Evolutionary conservation across 495 filamentous ascomycete genomes (phyloP).

Genomic region (Aspergillus saccharolyticus): DNA sequence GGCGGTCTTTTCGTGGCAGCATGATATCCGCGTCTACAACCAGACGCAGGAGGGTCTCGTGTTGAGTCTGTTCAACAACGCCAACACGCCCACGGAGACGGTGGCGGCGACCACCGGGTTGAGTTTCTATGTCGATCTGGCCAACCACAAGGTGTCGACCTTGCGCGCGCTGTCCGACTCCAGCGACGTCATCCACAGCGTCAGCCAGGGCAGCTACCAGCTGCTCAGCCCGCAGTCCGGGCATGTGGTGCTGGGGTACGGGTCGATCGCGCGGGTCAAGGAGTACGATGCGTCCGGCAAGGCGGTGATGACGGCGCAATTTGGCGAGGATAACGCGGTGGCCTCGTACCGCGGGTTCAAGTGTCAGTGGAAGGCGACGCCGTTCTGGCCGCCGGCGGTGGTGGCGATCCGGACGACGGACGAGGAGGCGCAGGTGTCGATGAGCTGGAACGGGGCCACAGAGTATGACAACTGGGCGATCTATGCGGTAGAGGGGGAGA

Average conservation of each 20-base stretch:
- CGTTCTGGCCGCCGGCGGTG: constrained; percentile 32
- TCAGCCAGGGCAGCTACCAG: constrained; percentile 47
- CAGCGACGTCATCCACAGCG: constrained; percentile 33
- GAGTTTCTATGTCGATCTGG: constrained; percentile 36
- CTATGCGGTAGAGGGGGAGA: constrained; percentile 21
- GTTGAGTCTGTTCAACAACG: constrained; percentile 32
- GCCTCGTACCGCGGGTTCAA: constrained; percentile 42
- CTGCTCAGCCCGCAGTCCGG: constrained; percentile 31
- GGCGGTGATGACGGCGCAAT: constrained; percentile 31
- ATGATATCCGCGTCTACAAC: constrained; percentile 38
- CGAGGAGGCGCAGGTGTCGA: constrained; percentile 20
- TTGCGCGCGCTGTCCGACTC: constrained; percentile 30
- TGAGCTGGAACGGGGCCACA: constrained; percentile 43
- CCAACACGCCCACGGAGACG: constrained; percentile 27
- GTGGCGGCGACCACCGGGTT: constrained; percentile 30
- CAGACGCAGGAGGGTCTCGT: constrained; percentile 26
- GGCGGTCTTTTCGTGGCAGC: constrained; percentile 43
- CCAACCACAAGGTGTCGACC: constrained; percentile 35
- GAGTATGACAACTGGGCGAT: constrained; percentile 38
- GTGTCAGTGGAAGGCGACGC: constrained; percentile 36
- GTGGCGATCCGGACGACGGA: constrained; percentile 16
- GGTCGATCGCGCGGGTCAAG: constrained; percentile 44
- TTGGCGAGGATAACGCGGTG: constrained; percentile 33
- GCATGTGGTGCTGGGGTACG: constrained; percentile 46
- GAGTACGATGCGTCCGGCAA: constrained; percentile 38